These are phyloP conservation scores for Murraya paniculata DNA, from an alignment of 345 rosid species.

Conservation along the genomic window DNA sequence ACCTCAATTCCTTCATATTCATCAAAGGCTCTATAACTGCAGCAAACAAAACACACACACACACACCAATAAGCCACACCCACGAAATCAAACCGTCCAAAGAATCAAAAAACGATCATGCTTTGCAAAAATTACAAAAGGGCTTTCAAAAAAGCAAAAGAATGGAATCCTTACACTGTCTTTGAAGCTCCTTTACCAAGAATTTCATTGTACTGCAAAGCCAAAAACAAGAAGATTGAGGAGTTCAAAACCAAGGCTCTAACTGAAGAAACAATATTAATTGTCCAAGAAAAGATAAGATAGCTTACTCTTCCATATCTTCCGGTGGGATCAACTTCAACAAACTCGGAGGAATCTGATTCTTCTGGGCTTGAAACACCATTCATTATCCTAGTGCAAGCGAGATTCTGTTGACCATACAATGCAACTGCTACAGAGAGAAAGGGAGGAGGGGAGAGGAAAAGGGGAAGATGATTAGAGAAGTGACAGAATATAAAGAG, in stretches of 20 bases:
- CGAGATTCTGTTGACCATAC: not conserved
- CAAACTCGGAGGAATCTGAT: conserved; percentile 56
- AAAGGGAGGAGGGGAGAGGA: not conserved
- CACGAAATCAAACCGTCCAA: not conserved
- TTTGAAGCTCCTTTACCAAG: conserved; percentile 97
- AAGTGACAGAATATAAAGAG: conserved; percentile 2
- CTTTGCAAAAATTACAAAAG: not conserved
- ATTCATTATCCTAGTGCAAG: conserved; percentile 25
- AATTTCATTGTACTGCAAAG: conserved; percentile 77
- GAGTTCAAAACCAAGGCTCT: conserved; percentile 11
- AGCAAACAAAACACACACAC: not conserved
- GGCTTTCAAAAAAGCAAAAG: not conserved
- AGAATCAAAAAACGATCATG: not conserved
- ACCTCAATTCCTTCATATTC: conserved; percentile 94
- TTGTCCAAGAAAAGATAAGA: not conserved
- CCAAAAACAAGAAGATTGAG: not conserved
- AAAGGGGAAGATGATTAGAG: not conserved
- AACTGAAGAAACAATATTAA: not conserved
- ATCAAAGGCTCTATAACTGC: conserved; percentile 84
- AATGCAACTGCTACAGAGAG: not conserved
- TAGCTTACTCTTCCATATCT: conserved; percentile 90
- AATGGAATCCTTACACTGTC: conserved; percentile 69
- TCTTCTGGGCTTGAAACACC: conserved; percentile 31
- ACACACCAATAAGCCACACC: not conserved
- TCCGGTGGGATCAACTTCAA: conserved; percentile 96